Conservation (phyloP, 108 stramenopile species). For the Aurantiochytrium sp. region DNA sequence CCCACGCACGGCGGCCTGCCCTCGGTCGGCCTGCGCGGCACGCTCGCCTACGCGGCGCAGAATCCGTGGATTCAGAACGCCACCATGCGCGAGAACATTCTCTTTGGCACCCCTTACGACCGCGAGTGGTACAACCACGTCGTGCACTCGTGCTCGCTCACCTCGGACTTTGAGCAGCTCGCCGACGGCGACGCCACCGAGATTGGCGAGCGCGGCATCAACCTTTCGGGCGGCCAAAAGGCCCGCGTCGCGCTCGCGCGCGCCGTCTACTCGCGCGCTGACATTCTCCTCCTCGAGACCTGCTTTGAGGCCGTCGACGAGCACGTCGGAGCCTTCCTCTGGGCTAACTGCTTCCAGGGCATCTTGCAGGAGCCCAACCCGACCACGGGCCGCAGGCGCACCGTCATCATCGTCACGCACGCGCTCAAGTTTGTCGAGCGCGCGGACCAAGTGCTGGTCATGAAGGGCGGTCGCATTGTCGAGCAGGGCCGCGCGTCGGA, state of each 20-base stretch:
- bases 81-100: conserved; percentile 79
- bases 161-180: conserved; percentile 72
- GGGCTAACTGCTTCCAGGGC: conserved; percentile 76
- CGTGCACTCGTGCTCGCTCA: conserved; percentile 70
- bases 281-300: conserved; percentile 85
- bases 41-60: conserved; percentile 81
- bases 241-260: conserved; percentile 91
- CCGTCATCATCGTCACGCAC: conserved; percentile 84
- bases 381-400: conserved; percentile 35
- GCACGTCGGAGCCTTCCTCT: conserved; percentile 82
- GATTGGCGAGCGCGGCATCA: conserved; percentile 92
- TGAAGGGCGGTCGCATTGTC: conserved; percentile 68
- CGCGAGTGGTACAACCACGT: conserved; percentile 71
- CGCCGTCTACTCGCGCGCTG: conserved; percentile 80
- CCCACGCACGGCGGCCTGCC: background rate
- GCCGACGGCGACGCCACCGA: conserved; percentile 82
- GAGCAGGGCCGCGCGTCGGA: conserved; percentile 73
- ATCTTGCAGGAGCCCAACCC: conserved; percentile 48
- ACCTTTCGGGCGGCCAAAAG: conserved; percentile 88
- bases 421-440: conserved; percentile 76
- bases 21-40: conserved; percentile 57
- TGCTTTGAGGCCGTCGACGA: conserved; percentile 86
- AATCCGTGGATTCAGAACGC: conserved; percentile 90
- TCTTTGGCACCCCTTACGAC: conserved; percentile 76
- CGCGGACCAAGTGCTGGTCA: conserved; percentile 67